Conservation (phyloP, 768 basidiomycete species). For the Serendipita vermifera region DNA sequence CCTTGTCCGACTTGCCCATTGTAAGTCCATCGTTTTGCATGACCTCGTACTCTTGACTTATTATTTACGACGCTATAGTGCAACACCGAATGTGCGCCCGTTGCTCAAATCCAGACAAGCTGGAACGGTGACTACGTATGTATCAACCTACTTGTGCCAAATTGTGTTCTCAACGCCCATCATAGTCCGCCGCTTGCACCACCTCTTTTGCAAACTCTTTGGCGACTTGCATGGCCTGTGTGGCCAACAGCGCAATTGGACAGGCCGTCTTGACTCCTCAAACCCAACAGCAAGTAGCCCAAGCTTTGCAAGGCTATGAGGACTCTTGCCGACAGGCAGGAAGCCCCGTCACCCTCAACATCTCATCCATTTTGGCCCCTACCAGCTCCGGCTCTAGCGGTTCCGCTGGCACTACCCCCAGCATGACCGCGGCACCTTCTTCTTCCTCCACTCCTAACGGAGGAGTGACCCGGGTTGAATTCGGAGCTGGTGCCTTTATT, state of each 20-base stretch:
- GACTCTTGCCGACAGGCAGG: constrained; percentile 1
- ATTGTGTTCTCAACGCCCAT: background rate
- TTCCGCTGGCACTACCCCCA: background rate
- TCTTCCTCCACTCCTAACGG: background rate
- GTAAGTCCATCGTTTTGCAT: background rate
- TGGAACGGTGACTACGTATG: constrained; percentile 5
- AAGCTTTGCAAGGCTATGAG: background rate
- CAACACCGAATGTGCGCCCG: constrained; percentile 3
- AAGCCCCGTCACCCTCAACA: background rate
- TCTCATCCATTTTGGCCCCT: background rate
- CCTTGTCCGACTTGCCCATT: background rate
- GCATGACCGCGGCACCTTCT: background rate
- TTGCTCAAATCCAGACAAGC: background rate
- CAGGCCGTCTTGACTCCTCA: background rate
- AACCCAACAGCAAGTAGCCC: background rate
- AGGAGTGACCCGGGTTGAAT: background rate
- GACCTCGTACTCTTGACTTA: background rate
- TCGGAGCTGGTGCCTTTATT: background rate
- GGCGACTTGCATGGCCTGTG: constrained; percentile 5
- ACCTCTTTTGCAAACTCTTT: background rate
- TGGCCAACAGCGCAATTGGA: background rate
- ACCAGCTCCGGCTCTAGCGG: background rate
- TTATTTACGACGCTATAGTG: background rate
- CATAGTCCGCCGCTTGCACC: constrained; percentile 4
- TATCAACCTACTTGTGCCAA: background rate